These are phyloP conservation scores for Aphanomyces invadans DNA, from an alignment of 352 stramenopile genomes.

Conservation along the genomic window DNA sequence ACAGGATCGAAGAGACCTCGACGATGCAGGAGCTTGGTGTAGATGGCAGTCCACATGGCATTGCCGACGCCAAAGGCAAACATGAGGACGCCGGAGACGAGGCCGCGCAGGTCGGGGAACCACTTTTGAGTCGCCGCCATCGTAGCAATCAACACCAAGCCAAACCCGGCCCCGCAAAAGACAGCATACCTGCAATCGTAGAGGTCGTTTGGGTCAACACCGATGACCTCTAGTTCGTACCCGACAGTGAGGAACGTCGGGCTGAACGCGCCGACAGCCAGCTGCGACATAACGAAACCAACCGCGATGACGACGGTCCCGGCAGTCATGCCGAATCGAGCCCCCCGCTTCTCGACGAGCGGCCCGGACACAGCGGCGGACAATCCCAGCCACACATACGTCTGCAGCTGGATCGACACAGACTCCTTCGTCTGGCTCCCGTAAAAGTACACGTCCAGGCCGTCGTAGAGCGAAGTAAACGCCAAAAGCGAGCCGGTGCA, in stretches of 20 bases:
- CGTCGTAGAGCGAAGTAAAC: conserved; percentile 18
- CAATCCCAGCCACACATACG: conserved; percentile 15
- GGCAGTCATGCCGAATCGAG: conserved; percentile 16
- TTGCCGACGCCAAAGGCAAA: conserved; percentile 19
- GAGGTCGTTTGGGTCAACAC: no score
- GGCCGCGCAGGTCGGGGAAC: conserved; percentile 26
- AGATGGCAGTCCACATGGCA: not conserved
- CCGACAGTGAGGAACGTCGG: not conserved
- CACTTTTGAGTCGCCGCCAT: conserved; percentile 23
- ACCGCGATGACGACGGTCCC: conserved; percentile 11
- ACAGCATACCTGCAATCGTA: conserved; percentile 21
- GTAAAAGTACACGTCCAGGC: conserved; percentile 18
- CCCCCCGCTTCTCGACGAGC: conserved; percentile 15
- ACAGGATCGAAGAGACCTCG: not conserved
- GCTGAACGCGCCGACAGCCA: not conserved
- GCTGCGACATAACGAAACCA: not conserved
- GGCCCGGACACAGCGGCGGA: conserved; percentile 19
- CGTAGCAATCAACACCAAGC: conserved; percentile 11
- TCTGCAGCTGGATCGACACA: conserved; percentile 14
- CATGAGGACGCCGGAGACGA: conserved; percentile 20
- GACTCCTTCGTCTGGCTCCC: not conserved
- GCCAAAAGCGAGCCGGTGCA: conserved; percentile 10
- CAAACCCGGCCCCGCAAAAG: conserved; percentile 14
- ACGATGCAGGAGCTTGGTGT: not conserved
- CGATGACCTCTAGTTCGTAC: no score